Evolutionary conservation across 2,329 filamentous ascomycete species (phyloP).

Genomic region (Pseudogymnoascus sp.): DNA sequence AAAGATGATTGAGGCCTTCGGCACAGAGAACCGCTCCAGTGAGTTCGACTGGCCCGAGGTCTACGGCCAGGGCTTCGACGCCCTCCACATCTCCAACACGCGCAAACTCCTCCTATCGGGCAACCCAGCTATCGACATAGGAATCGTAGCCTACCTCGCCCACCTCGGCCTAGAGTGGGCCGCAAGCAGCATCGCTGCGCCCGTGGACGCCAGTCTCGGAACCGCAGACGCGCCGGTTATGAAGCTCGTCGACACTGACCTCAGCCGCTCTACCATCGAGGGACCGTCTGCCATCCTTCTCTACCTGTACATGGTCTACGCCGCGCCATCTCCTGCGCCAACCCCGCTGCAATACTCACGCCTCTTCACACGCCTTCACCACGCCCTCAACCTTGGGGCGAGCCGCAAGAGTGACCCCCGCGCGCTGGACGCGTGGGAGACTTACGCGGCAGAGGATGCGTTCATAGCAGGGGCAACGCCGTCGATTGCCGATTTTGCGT

Average conservation of each 20-base stretch:
- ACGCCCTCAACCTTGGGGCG: slow-evolving; percentile 33
- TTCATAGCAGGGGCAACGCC: slow-evolving; percentile 39
- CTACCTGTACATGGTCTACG: slow-evolving; percentile 52
- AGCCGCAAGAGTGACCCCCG: background rate
- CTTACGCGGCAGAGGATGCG: slow-evolving; percentile 17
- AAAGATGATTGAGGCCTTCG: slow-evolving; percentile 69
- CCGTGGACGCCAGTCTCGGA: slow-evolving; percentile 18
- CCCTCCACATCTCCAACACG: slow-evolving; percentile 52
- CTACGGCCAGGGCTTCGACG: slow-evolving; percentile 80
- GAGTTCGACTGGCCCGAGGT: slow-evolving; percentile 65
- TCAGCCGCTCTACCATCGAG: slow-evolving; percentile 37
- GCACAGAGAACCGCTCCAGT: slow-evolving; percentile 68
- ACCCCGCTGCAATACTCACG: slow-evolving; percentile 20
- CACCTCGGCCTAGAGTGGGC: slow-evolving; percentile 39
- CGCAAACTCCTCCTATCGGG: slow-evolving; percentile 40
- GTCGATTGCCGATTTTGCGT: slow-evolving; percentile 46
- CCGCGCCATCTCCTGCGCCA: slow-evolving; percentile 22
- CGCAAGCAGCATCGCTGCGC: slow-evolving; percentile 22
- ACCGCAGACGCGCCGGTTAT: slow-evolving; percentile 30
- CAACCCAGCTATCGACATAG: slow-evolving; percentile 41
- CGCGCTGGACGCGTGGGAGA: slow-evolving; percentile 26
- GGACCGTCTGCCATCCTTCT: slow-evolving; percentile 48
- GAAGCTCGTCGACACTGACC: slow-evolving; percentile 50
- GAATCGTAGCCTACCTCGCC: slow-evolving; percentile 43
- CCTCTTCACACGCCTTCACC: slow-evolving; percentile 26